A percentile compares a stretch with the other conserved stretches of the same genome.
phyloP scores from a whole-genome alignment of 2,329 filamentous ascomycete species.

The Seiridium unicorne region DNA sequence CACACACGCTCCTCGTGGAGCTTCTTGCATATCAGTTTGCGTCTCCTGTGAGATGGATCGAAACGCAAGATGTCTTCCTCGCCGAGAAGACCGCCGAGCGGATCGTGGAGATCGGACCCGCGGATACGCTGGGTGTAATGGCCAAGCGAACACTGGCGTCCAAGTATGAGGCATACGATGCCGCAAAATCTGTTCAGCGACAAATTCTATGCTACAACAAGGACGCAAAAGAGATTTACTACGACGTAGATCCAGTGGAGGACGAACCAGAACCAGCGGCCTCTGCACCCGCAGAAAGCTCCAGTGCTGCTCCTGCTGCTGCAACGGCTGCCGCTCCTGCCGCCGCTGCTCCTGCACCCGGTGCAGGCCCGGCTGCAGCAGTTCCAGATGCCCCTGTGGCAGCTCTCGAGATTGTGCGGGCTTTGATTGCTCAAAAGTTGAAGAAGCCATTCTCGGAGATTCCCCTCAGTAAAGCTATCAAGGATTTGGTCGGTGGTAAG shows the following conservation, averaged over 20 bases:
- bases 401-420: constrained; percentile 84
- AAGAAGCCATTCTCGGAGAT: constrained; percentile 92
- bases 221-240: constrained; percentile 98
- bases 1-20: constrained; percentile 97
- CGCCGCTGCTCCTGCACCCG: constrained; percentile 54
- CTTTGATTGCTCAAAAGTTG: constrained; percentile 92
- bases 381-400: constrained; percentile 84
- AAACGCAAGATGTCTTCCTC: constrained; percentile 99
- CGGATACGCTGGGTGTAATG: constrained; percentile 96
- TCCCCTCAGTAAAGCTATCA: constrained; percentile 94
- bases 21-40: constrained; percentile 99
- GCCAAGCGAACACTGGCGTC: constrained; percentile 91
- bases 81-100: constrained; percentile 94
- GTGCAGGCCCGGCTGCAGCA: constrained; percentile 81
- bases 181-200: constrained; percentile 90
- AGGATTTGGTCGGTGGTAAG: constrained; percentile 95
- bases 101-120: constrained; percentile 95
- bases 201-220: constrained; percentile 99
- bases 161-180: constrained; percentile 98
- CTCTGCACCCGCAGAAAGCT: constrained; percentile 35
- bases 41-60: constrained; percentile 98
- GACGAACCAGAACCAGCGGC: constrained; percentile 74
- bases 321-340: constrained; percentile 37
- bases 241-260: constrained; percentile 92
- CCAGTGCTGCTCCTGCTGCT: constrained; percentile 36